phyloP scores from a whole-genome alignment of 169 alveolate species.

The Plasmodium berghei region DNA sequence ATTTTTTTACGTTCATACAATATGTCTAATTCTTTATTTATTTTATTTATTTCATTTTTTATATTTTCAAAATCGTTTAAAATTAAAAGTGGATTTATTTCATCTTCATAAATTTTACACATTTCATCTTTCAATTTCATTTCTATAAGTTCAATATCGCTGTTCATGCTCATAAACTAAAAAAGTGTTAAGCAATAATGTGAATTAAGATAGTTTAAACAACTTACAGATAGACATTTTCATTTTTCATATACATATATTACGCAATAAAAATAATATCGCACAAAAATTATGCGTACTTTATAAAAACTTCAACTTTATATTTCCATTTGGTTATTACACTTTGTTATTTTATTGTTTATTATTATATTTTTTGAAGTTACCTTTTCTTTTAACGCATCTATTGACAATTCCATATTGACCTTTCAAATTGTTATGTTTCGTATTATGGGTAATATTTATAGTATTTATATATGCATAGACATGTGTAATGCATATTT shows the following conservation, averaged over 20 bases:
- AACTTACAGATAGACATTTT: too few species aligned
- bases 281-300: too few species aligned
- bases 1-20: slow-evolving; percentile 54
- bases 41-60: slow-evolving; percentile 43
- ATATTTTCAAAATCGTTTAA: slow-evolving; percentile 60
- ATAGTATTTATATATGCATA: neutral
- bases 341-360: too few species aligned
- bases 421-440: neutral
- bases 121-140: slow-evolving; percentile 59
- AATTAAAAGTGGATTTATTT: slow-evolving; percentile 51
- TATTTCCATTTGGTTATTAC: too few species aligned
- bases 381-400: slow-evolving; percentile 68
- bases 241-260: too few species aligned
- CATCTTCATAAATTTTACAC: slow-evolving; percentile 70
- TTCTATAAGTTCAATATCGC: slow-evolving; percentile 67
- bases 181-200: neutral
- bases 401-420: slow-evolving; percentile 64
- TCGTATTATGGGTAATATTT: neutral
- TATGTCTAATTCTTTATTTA: slow-evolving; percentile 29
- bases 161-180: slow-evolving; percentile 61
- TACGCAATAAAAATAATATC: too few species aligned
- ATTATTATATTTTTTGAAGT: neutral
- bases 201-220: neutral
- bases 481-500: neutral
- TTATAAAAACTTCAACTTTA: too few species aligned